Evolutionary conservation across 2,329 filamentous ascomycete genomes (phyloP).

Genomic region (Scedosporium aurantiacum): DNA sequence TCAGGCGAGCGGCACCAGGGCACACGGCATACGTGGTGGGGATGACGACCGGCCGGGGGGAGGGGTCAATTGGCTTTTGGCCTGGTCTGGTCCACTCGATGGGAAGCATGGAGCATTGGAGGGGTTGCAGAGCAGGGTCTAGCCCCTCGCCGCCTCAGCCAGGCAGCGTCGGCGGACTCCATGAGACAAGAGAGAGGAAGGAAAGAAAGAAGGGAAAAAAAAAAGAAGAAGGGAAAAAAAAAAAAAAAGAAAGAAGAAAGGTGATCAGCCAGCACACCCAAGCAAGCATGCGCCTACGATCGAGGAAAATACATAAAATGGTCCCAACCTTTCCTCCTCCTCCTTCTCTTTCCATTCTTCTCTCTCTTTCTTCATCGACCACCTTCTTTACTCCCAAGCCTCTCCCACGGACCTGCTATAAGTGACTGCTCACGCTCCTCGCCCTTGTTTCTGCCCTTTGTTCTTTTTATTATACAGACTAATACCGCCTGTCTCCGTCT

Average conservation of each 20-base stretch:
- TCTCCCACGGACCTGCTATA: no score
- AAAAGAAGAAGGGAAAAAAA: conserved; percentile 9
- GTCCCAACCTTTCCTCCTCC: background rate
- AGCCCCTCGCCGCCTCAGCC: no score
- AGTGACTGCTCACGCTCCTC: background rate
- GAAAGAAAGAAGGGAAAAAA: conserved; percentile 5
- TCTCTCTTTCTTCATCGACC: background rate
- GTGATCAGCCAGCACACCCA: background rate
- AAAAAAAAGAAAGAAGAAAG: conserved; percentile 6
- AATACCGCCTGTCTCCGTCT: background rate
- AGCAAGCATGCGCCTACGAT: background rate
- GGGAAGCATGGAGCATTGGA: background rate
- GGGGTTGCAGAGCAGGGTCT: no score
- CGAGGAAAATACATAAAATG: conserved; percentile 2
- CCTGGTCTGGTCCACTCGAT: background rate
- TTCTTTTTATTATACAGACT: background rate
- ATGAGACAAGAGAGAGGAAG: no score
- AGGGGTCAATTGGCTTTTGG: background rate
- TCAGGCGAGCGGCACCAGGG: background rate
- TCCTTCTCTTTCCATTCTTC: background rate
- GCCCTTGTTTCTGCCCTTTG: background rate
- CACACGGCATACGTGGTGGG: background rate
- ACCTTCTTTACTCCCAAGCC: background rate
- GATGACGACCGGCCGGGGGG: background rate
- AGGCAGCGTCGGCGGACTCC: no score